phyloP scores from a whole-genome alignment of 257 asterid genomes.

The Cruciata laevipes region DNA sequence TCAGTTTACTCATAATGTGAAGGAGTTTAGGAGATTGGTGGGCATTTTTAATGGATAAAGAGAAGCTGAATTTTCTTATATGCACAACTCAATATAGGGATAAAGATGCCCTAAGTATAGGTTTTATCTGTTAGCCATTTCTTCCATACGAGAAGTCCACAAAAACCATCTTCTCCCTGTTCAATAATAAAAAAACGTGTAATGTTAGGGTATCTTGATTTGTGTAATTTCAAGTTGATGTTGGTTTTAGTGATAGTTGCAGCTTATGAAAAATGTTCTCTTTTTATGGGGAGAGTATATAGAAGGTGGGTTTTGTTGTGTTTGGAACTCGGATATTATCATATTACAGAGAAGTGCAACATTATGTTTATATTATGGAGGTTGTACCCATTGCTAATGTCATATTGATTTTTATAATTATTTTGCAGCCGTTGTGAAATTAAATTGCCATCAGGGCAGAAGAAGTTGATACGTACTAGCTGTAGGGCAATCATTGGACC shows the following conservation, averaged over 20 bases:
- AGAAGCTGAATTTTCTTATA: background rate
- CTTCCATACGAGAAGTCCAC: too few species aligned
- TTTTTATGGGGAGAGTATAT: background rate
- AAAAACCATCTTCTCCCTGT: too few species aligned
- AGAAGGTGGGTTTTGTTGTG: background rate
- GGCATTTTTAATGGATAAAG: background rate
- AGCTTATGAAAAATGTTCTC: background rate
- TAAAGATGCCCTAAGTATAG: too few species aligned
- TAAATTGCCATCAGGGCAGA: slow-evolving; percentile 63
- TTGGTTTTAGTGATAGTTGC: too few species aligned
- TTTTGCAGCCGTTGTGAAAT: slow-evolving; percentile 52
- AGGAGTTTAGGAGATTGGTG: background rate
- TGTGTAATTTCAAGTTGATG: background rate
- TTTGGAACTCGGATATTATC: background rate
- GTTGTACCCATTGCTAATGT: background rate
- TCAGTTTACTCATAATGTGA: background rate
- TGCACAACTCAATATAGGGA: too few species aligned
- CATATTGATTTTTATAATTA: background rate
- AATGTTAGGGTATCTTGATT: too few species aligned
- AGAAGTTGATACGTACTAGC: slow-evolving; percentile 55
- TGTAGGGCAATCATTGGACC: slow-evolving; percentile 64
- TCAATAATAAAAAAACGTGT: too few species aligned
- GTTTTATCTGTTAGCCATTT: too few species aligned
- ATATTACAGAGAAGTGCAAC: background rate
- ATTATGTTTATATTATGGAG: background rate